Evolutionary conservation across 2,329 filamentous ascomycete species (phyloP).

Genomic region (Lachnellula willkommii): DNA sequence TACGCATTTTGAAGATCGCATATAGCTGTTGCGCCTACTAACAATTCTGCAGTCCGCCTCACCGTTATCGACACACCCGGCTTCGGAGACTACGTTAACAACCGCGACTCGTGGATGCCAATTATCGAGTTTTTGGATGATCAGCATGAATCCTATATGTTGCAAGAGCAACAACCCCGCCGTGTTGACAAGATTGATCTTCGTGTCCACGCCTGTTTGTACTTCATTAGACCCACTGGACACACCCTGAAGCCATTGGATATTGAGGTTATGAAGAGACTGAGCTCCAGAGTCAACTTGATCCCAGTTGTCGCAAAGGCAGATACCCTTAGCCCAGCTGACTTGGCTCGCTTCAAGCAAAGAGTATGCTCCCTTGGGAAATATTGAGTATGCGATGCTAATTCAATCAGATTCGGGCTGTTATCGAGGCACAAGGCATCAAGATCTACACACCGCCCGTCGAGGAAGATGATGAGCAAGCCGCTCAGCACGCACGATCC

Average conservation of each 20-base stretch:
- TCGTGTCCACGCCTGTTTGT: slow-evolving; percentile 95
- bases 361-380: slow-evolving; percentile 56
- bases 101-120: slow-evolving; percentile 99
- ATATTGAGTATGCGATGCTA: slow-evolving; percentile 20
- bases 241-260: slow-evolving; percentile 98
- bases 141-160: slow-evolving; percentile 99
- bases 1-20: slow-evolving; percentile 36
- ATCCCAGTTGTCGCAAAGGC: slow-evolving; percentile 99
- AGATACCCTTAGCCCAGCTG: slow-evolving; percentile 88
- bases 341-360: slow-evolving; percentile 91
- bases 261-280: slow-evolving; percentile 99
- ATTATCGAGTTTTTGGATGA: slow-evolving; percentile 99
- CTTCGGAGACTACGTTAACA: slow-evolving; percentile 99
- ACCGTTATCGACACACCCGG: slow-evolving; percentile 99
- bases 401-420: slow-evolving; percentile 70
- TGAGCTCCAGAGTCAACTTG: slow-evolving; percentile 95
- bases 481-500: slow-evolving; percentile 88
- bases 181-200: slow-evolving; percentile 99
- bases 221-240: slow-evolving; percentile 98
- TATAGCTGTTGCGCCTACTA: slow-evolving; percentile 8
- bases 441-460: slow-evolving; percentile 98
- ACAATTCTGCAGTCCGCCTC: slow-evolving; percentile 66
- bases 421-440: slow-evolving; percentile 97
- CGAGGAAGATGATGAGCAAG: slow-evolving; percentile 96
- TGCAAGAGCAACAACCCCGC: slow-evolving; percentile 98